Conservation (phyloP, 2,329 filamentous ascomycete genomes). For the Passalora sequoiae region DNA sequence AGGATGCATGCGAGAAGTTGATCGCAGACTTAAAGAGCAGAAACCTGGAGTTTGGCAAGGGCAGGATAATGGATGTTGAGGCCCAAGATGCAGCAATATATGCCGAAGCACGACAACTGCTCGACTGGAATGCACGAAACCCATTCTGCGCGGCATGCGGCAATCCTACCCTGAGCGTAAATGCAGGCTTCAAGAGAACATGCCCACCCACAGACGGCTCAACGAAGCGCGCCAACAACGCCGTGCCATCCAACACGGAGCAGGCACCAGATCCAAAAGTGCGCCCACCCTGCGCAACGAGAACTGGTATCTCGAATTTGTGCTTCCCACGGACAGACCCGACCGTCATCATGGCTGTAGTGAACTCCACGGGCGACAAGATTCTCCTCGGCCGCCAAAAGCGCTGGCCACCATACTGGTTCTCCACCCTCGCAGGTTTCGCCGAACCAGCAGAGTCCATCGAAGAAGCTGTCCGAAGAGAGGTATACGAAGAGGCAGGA, state of each 20-base stretch:
- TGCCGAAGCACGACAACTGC: slow-evolving; percentile 77
- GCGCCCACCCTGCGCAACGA: slow-evolving; percentile 70
- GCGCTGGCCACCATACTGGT: slow-evolving; percentile 79
- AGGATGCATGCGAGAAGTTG: slow-evolving; percentile 58
- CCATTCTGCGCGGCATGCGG: slow-evolving; percentile 90
- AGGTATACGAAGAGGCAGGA: slow-evolving; percentile 49
- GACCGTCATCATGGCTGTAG: slow-evolving; percentile 89
- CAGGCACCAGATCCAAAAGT: slow-evolving; percentile 39
- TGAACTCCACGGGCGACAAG: slow-evolving; percentile 71
- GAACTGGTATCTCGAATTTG: slow-evolving; percentile 82
- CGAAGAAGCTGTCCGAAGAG: slow-evolving; percentile 48
- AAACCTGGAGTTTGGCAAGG: slow-evolving; percentile 62
- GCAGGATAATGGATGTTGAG: slow-evolving; percentile 56
- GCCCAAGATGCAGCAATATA: slow-evolving; percentile 74
- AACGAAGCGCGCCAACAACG: slow-evolving; percentile 28
- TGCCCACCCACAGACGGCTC: slow-evolving; percentile 67
- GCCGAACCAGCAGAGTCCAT: slow-evolving; percentile 49
- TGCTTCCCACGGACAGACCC: slow-evolving; percentile 89
- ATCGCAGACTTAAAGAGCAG: slow-evolving; percentile 55
- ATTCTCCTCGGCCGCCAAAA: slow-evolving; percentile 80
- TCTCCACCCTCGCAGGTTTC: slow-evolving; percentile 68
- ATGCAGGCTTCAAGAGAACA: slow-evolving; percentile 73
- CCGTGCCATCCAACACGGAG: slow-evolving; percentile 13
- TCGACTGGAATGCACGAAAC: slow-evolving; percentile 93
- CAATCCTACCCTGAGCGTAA: slow-evolving; percentile 69